phyloP scores from a whole-genome alignment of 2,329 filamentous ascomycete species.

The Hypoxylon sp. region DNA sequence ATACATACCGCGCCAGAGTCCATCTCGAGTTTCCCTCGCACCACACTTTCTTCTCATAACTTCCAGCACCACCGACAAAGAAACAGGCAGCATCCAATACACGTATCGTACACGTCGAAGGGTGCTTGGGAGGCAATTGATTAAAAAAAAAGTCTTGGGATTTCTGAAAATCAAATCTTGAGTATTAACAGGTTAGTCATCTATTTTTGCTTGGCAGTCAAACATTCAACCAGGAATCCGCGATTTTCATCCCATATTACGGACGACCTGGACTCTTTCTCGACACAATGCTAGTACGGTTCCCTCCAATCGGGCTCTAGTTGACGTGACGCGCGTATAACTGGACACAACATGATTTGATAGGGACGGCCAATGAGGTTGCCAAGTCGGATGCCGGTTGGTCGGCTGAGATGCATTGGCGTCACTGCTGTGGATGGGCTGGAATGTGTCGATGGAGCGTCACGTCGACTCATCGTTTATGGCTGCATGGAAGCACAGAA shows the following conservation, averaged over 20 bases:
- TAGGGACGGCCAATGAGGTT: conserved; percentile 9
- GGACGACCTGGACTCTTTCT: neutral
- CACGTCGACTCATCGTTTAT: conserved; percentile 1
- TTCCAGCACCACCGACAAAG: conserved; percentile 26
- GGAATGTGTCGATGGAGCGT: neutral
- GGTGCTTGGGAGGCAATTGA: conserved; percentile 22
- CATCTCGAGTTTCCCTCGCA: conserved; percentile 36
- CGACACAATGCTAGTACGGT: neutral
- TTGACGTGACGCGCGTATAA: conserved; percentile 33
- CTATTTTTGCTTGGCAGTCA: conserved; percentile 5
- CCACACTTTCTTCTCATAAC: conserved; percentile 32
- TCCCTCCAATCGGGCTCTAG: conserved; percentile 19
- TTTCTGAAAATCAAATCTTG: conserved; percentile 42
- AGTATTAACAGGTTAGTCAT: conserved; percentile 41
- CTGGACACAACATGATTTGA: conserved; percentile 26
- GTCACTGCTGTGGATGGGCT: neutral
- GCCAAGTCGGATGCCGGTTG: conserved; percentile 12
- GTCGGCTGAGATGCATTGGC: neutral
- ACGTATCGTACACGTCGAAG: conserved; percentile 12
- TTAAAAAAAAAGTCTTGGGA: conserved; percentile 28
- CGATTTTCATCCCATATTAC: conserved; percentile 2
- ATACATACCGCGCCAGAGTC: conserved; percentile 32
- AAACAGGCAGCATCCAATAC: conserved; percentile 21
- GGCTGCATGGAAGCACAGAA: neutral
- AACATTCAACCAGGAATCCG: conserved; percentile 2